phyloP scores from a whole-genome alignment of 2,329 filamentous ascomycete species.

The Aspergillus versicolor region DNA sequence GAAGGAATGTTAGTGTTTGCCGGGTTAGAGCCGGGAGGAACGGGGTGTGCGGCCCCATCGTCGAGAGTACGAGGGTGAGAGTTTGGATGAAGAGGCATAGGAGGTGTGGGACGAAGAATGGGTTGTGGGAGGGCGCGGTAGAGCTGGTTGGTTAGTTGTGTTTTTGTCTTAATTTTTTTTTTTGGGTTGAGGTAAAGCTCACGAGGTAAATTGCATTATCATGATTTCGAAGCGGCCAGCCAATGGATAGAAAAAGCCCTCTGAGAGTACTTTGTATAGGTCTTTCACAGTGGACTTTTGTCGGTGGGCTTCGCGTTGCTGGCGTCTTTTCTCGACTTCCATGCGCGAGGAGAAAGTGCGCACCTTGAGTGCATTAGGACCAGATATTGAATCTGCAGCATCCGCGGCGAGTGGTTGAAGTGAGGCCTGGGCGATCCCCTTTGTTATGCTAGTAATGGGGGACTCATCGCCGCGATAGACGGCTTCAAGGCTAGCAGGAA shows the following conservation, averaged over 20 bases:
- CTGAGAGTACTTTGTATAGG: constrained; percentile 71
- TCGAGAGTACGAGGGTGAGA: constrained; percentile 76
- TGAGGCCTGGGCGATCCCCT: constrained; percentile 67
- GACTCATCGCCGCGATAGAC: constrained; percentile 59
- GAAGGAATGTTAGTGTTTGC: constrained; percentile 80
- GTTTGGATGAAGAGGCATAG: constrained; percentile 83
- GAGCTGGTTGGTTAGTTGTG: constrained; percentile 22
- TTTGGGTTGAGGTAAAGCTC: constrained; percentile 17
- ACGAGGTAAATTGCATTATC: constrained; percentile 54
- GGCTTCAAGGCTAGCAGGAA: constrained; percentile 71
- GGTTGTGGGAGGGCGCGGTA: constrained; percentile 47
- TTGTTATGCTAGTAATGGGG: constrained; percentile 67
- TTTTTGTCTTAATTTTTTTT: neutral
- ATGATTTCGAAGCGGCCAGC: constrained; percentile 74
- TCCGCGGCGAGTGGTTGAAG: constrained; percentile 78
- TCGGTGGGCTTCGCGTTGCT: constrained; percentile 43
- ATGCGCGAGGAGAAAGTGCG: constrained; percentile 82
- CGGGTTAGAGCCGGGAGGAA: constrained; percentile 75
- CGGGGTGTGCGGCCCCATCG: constrained; percentile 75
- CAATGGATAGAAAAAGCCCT: constrained; percentile 83
- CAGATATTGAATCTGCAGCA: constrained; percentile 75
- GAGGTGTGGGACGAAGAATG: constrained; percentile 72
- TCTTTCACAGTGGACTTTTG: constrained; percentile 69
- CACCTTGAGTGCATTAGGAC: constrained; percentile 82
- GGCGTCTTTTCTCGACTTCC: constrained; percentile 58